Conservation (phyloP, 139 green algal species). For the Chlamydomonas urium region DNA sequence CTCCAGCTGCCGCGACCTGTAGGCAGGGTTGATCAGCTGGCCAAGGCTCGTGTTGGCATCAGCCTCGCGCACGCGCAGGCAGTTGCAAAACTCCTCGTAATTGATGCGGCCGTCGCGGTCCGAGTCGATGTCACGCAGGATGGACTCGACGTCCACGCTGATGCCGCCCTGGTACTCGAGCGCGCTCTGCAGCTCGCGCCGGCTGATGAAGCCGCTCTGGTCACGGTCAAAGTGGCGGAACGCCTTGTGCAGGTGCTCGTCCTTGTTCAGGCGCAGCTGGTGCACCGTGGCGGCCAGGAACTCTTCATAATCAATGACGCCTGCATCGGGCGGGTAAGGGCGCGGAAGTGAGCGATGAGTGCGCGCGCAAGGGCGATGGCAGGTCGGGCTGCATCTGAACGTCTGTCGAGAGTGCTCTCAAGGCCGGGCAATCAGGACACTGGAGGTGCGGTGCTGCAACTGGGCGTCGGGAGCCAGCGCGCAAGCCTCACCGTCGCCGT, state of each 20-base stretch:
- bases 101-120: slow-evolving; percentile 9
- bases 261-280: slow-evolving; percentile 23
- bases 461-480: no score
- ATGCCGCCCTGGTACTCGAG: background rate
- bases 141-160: background rate
- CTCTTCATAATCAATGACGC: slow-evolving; percentile 33
- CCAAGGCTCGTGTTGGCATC: no score
- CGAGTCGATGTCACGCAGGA: slow-evolving; percentile 10
- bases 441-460: no score
- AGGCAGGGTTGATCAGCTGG: no score
- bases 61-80: slow-evolving; percentile 4
- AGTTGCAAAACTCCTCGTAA: slow-evolving; percentile 14
- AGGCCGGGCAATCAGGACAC: no score
- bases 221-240: slow-evolving; percentile 11
- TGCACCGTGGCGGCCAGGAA: slow-evolving; percentile 27
- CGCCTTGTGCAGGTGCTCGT: slow-evolving; percentile 24
- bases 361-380: no score
- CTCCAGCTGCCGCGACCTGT: no score
- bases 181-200: background rate
- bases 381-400: no score
- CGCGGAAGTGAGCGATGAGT: no score
- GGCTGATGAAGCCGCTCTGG: slow-evolving; percentile 8
- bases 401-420: no score
- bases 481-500: slow-evolving; percentile 16
- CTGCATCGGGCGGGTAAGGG: no score